A percentile compares a stretch with the other conserved stretches of the same genome.
These are phyloP conservation scores for Wickerhamiella australiensis DNA, from an alignment of 805 yeast species.

Conservation along the genomic window DNA sequence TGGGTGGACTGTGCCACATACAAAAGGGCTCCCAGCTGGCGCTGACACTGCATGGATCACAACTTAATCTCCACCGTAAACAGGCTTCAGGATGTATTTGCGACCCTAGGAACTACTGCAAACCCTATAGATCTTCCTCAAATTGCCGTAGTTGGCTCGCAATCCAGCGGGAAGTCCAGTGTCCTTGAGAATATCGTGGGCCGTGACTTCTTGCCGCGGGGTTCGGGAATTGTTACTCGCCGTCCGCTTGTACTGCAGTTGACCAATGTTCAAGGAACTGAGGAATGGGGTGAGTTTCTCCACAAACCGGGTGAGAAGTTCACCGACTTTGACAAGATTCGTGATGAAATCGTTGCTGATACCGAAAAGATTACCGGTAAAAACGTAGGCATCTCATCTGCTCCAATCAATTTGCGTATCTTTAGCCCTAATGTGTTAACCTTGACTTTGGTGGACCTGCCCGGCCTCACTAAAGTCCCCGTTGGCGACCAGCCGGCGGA, in stretches of 20 bases:
- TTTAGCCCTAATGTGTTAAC: constrained; percentile 91
- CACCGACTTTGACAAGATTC: constrained; percentile 76
- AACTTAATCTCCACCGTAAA: constrained; percentile 67
- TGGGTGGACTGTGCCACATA: neutral
- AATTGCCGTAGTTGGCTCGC: constrained; percentile 91
- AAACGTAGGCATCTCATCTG: constrained; percentile 75
- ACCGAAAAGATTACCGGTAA: constrained; percentile 69
- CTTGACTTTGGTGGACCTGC: constrained; percentile 87
- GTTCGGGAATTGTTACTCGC: constrained; percentile 86
- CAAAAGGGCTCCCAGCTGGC: neutral
- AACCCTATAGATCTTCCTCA: constrained; percentile 91
- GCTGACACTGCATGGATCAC: constrained; percentile 45
- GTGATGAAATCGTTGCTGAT: constrained; percentile 82
- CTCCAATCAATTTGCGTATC: constrained; percentile 85
- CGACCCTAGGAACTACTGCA: constrained; percentile 86
- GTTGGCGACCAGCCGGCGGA: constrained; percentile 98
- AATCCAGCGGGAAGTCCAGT: constrained; percentile 79
- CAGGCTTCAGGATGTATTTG: constrained; percentile 89
- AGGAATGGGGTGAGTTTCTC: constrained; percentile 96
- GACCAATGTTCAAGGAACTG: constrained; percentile 39
- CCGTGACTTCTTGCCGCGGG: constrained; percentile 81
- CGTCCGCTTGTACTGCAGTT: constrained; percentile 76
- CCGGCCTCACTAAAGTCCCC: constrained; percentile 96
- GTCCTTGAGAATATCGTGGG: constrained; percentile 87
- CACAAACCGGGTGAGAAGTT: constrained; percentile 83